phyloP scores from a whole-genome alignment of 1,284 basidiomycete genomes.

The Ganoderma boninense region DNA sequence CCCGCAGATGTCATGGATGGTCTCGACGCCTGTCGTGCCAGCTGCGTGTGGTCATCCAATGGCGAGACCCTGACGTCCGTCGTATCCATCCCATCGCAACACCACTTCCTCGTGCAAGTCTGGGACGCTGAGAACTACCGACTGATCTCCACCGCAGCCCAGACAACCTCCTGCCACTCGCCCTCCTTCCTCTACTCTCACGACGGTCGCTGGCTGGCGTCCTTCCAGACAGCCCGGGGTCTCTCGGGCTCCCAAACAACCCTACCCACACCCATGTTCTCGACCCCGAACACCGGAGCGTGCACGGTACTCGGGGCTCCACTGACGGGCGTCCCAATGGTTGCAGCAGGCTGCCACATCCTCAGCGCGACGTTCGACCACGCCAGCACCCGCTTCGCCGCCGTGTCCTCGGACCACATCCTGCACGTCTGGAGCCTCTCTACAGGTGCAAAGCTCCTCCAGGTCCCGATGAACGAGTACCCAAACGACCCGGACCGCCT shows the following conservation, averaged over 20 bases:
- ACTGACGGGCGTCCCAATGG: not conserved
- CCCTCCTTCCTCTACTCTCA: slow-evolving; percentile 1
- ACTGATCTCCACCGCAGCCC: not conserved
- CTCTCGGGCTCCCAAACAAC: too few relatives aligned
- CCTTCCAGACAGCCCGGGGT: not conserved
- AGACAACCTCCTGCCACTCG: not conserved
- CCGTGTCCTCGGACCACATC: not conserved
- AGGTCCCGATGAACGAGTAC: not conserved
- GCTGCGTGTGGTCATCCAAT: not conserved
- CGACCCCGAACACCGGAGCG: not conserved
- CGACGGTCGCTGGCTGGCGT: not conserved
- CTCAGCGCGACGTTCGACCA: not conserved
- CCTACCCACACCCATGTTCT: too few relatives aligned
- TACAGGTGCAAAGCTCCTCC: not conserved
- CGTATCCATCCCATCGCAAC: slow-evolving; percentile 5
- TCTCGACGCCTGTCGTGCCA: not conserved
- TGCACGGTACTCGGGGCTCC: not conserved
- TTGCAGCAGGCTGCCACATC: not conserved
- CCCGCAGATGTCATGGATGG: not conserved
- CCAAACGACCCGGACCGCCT: not conserved
- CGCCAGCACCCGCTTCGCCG: not conserved
- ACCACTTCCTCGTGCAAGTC: not conserved
- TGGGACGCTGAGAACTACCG: slow-evolving; percentile 1
- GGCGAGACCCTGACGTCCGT: not conserved
- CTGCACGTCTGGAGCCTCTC: not conserved